These are phyloP conservation scores for Trichopus zeylanicus DNA, from an alignment of 116 monocot species.

Conservation along the genomic window DNA sequence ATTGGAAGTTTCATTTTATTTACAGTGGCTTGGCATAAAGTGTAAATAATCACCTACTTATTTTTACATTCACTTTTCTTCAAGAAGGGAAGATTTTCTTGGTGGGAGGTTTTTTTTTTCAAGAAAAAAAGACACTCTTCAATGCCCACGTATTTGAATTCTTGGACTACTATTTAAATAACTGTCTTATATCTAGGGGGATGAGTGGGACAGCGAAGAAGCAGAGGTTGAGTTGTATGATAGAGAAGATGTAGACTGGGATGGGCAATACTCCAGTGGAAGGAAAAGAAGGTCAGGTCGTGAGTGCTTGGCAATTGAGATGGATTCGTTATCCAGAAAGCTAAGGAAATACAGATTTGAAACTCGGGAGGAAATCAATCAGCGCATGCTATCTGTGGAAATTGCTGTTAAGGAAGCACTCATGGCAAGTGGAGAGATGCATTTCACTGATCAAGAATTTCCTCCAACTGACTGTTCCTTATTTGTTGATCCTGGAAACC, in stretches of 20 bases:
- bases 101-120: no score
- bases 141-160: no score
- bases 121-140: no score
- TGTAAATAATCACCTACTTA: no score
- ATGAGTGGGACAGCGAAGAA: slow-evolving; percentile 90
- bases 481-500: slow-evolving; percentile 84
- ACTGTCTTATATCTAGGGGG: no score
- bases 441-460: slow-evolving; percentile 96
- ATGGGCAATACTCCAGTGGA: slow-evolving; percentile 99
- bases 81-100: no score
- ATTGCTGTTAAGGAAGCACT: slow-evolving; percentile 91
- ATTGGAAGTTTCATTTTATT: no score
- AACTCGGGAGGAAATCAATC: slow-evolving; percentile 85
- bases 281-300: slow-evolving; percentile 73
- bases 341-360: slow-evolving; percentile 71
- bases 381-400: slow-evolving; percentile 89
- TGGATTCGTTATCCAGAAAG: slow-evolving; percentile 78
- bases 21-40: no score
- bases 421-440: slow-evolving; percentile 48
- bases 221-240: slow-evolving; percentile 90
- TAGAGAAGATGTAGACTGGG: slow-evolving; percentile 98
- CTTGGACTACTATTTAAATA: no score
- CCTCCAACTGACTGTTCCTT: slow-evolving; percentile 90
- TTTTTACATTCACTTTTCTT: no score
- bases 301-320: slow-evolving; percentile 71